Evolutionary conservation across 345 rosid species (phyloP), one percentile per base, ranked within the genome.

Genomic region (Ceriops tagal): DNA sequence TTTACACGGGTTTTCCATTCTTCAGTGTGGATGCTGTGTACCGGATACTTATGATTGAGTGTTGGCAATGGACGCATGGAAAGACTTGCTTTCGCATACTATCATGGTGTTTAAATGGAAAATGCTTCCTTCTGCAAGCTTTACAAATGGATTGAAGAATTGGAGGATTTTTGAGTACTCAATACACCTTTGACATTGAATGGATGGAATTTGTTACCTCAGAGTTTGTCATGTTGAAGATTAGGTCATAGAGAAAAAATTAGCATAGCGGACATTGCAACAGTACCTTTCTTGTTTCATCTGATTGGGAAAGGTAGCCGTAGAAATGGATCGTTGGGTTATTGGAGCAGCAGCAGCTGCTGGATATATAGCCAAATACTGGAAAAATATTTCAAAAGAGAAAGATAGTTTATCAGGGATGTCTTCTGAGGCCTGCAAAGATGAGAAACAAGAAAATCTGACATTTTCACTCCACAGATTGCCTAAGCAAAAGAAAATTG

Each of bases 291-390:
- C 64, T 15, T 4, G 24, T 51, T 26, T 60, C 16, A 55, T 55
- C 30, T 6, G 21, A 28, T 22, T 51, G 66, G 35, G 46, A 67
- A 67, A 53, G 71, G 69, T 56, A 51, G 67, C 49, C 60, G 74
- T 24, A 9, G 62, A 74, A 58, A 92, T 90, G 98, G 98, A 87
- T 71, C 70, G 78, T n/a, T 90, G 88, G 96, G 74, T 83, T 65
- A 77, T 88, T 66, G 90, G 81, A 64, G 96, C 86, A 0, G 89
- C 90, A 1, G 96, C 98, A 47, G 92, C 92, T n/a, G 88, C 89
- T 24, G 93, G 92, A 68, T 87, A 80, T 67, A 30, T 89, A 69
- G 76, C 88, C 27, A 90, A 84, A 73, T 78, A 83, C 71, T 77
- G 84, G 84, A 73, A 80, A 56, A 86, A 77, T 72, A 46, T 71